Base-by-base conservation (phyloP, 1,284 basidiomycete species). In the Pyrrhoderma lamaoense region DNA sequence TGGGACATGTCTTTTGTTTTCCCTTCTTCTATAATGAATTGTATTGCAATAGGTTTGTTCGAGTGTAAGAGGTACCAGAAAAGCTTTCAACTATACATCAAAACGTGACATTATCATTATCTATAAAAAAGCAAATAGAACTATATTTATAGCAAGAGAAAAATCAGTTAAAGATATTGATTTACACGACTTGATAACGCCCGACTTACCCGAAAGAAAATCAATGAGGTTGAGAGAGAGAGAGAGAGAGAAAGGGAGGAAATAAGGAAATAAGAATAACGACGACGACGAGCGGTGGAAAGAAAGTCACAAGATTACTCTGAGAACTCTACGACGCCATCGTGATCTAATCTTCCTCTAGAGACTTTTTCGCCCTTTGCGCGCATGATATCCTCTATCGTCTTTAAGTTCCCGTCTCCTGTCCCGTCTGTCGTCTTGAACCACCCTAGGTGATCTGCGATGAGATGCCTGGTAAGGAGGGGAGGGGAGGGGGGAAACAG, bases 401-500 rank as follows among this genome's bases (percentile, higher is more conserved):
- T 95, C 55, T 71, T 77, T 42, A 85, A 65, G 59, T 78, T 80
- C 2, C 89, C 89, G 2, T 82, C 81, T 54, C 82, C 71, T 0
- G 85, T 90, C 14, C 62, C 70, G 46, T 60, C 60, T 43, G 75
- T 73, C 36, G 89, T 84, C 57, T 88, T 83, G 71, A 96, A 96
- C 93, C 93, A 96, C 1, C 89, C 90, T 13, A 96, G 67, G 62
- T 96, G 84, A 64, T 96, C 93, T 7, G 93, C 93, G 62, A 93
- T 92, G 16, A 92, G 70, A 67, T 92, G 89, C 42, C 89, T 89
- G 56, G 3, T n/a, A n/a, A n/a, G 48, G 55, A 2, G 22, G 11
- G 11, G 27, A 31, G 11, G 11, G 27, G 11, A 31, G 11, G 11
- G 11, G n/a, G 38, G 5, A 14, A 22, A 16, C n/a, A 56, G 3